A percentile compares a stretch with the other conserved stretches of the same genome.
Conservation (phyloP, 164 flowering plant species). For the Berberis thunbergii region DNA sequence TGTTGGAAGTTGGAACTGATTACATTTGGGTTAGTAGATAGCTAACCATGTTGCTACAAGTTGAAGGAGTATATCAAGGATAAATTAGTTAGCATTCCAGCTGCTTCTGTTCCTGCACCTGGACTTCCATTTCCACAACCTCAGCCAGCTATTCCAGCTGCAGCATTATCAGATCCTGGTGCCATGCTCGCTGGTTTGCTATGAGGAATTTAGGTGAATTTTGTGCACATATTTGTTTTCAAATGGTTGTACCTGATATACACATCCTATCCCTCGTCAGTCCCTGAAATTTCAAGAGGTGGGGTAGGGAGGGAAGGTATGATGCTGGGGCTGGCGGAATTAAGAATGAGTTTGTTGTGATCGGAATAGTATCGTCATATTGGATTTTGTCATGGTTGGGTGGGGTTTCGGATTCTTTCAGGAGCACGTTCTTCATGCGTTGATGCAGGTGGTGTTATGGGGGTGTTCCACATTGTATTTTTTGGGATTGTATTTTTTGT, state of each 20-base stretch:
- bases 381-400: slow-evolving; percentile 13
- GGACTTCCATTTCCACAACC: slow-evolving; percentile 29
- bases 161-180: slow-evolving; percentile 63
- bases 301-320: slow-evolving; percentile 19
- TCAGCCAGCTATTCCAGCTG: slow-evolving; percentile 31
- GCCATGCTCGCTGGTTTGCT: slow-evolving; percentile 87
- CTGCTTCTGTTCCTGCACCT: slow-evolving; percentile 23
- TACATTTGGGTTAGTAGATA: neutral
- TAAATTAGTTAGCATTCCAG: slow-evolving; percentile 62
- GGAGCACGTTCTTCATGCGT: slow-evolving; percentile 28
- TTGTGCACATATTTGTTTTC: slow-evolving; percentile 32
- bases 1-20: neutral
- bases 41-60: slow-evolving; percentile 37
- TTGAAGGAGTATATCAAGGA: slow-evolving; percentile 94
- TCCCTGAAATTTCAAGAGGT: slow-evolving; percentile 16
- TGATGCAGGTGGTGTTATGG: slow-evolving; percentile 14
- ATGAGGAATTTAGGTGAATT: slow-evolving; percentile 19
- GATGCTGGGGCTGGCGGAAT: slow-evolving; percentile 63
- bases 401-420: slow-evolving; percentile 35
- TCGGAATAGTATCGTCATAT: slow-evolving; percentile 21
- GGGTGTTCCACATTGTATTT: neutral
- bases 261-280: slow-evolving; percentile 23
- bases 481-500: no score
- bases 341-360: slow-evolving; percentile 24
- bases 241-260: slow-evolving; percentile 28